A percentile compares a stretch with the other conserved stretches of the same genome.
phyloP scores from a whole-genome alignment of 306 rosid genomes.

The Casuarina cunninghamiana region DNA sequence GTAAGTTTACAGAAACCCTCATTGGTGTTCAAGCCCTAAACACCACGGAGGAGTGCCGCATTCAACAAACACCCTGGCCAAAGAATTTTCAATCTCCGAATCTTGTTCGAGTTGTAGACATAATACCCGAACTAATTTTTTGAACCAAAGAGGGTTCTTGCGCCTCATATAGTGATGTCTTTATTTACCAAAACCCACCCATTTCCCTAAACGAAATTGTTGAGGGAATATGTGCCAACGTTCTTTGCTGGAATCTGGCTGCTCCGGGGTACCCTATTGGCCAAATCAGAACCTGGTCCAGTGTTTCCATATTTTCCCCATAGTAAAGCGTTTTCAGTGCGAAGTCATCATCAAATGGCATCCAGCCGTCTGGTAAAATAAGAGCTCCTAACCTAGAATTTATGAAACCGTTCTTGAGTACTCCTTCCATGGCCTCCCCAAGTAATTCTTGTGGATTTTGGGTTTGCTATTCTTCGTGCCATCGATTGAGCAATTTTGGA shows the following conservation, averaged over 20 bases:
- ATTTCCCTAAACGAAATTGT: slow-evolving; percentile 83
- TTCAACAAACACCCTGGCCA: too few species aligned
- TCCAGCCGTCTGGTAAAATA: slow-evolving; percentile 62
- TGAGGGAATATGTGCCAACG: slow-evolving; percentile 48
- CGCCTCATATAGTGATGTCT: too few species aligned
- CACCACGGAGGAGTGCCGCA: too few species aligned
- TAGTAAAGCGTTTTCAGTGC: slow-evolving; percentile 71
- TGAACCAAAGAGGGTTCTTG: too few species aligned
- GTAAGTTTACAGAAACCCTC: too few species aligned
- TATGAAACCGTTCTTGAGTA: slow-evolving; percentile 40
- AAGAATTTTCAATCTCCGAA: too few species aligned
- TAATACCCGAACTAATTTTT: too few species aligned
- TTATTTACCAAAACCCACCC: slow-evolving; percentile 41
- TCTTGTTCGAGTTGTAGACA: too few species aligned
- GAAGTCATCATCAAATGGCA: slow-evolving; percentile 70
- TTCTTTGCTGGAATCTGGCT: slow-evolving; percentile 56
- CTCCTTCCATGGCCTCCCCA: slow-evolving; percentile 73
- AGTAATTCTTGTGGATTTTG: slow-evolving; percentile 63
- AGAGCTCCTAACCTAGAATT: slow-evolving; percentile 47
- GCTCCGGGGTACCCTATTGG: slow-evolving; percentile 67
- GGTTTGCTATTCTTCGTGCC: slow-evolving; percentile 74
- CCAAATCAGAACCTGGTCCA: slow-evolving; percentile 46
- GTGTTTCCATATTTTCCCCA: slow-evolving; percentile 56
- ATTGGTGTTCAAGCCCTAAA: too few species aligned
- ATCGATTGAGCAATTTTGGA: slow-evolving; percentile 63